Base-by-base conservation (phyloP, 1,139 yeast species). In the Hansenula sp. region DNA sequence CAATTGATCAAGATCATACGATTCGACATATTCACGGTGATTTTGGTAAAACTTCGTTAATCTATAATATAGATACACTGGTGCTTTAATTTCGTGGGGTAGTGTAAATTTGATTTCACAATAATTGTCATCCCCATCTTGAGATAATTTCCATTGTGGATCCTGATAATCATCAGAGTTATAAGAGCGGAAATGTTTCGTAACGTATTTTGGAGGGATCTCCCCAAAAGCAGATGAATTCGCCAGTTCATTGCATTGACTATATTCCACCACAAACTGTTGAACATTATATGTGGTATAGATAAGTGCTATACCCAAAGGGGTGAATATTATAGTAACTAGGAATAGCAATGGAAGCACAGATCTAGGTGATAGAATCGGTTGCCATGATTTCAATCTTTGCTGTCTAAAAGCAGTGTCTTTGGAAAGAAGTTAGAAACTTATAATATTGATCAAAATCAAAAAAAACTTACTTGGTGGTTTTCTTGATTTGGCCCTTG, bases 381-480 rank as follows among this genome's bases (percentile, higher is more conserved):
- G 93, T 63, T 85, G 93, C 93, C 93, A 85, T 47, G 93, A 84
- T 59, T 84, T 83, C 54, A 82, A 66, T 60, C 89, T 66, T 56
- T 82, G 89, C 58, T 85, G 94, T 57, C 91, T 75, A 58, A 85
- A 85, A 3, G 93, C 93, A 4, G 93, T 85, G 60, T 85, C 86
- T 57, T 4, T n/a, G 81, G 84, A 28, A 5, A 43, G 49, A 37
- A n/a, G 11, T 21, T 24, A 4, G 15, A 17, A 6, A 17, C 33
- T 30, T 30, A 16, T 7, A 31, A 16, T 3, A 9, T 10, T 5
- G 10, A 11, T 16, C 33, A 15, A 13, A n/a, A n/a, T 12, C 9
- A 11, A 4, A 24, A 18, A 13, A 17, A 5, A 50, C 60, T 13
- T 34, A 57, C 60, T 57, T 41, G 61, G 60, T 29, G 61, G 61